Conservation (phyloP, 306 rosid genomes). For the Medicago ruthenica region DNA sequence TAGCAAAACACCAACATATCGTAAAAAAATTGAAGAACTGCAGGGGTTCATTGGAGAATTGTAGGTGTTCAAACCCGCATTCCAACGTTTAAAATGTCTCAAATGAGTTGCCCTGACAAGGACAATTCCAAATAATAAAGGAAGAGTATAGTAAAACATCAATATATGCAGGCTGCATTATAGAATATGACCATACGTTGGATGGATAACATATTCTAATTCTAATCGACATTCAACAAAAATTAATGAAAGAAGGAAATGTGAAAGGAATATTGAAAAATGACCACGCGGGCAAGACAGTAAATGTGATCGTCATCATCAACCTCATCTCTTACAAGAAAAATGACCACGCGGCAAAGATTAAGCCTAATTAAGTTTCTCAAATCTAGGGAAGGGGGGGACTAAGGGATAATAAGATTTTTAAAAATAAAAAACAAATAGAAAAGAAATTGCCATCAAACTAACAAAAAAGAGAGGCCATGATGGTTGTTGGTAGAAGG, state of each 20-base stretch:
- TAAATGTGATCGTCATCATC: conserved; percentile 47
- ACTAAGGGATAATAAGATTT: neutral
- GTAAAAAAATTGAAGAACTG: too few species aligned
- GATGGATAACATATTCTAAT: neutral
- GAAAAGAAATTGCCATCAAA: conserved; percentile 35
- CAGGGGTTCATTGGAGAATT: too few species aligned
- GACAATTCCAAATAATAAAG: too few species aligned
- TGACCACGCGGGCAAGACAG: conserved; percentile 15
- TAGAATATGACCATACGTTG: neutral
- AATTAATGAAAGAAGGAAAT: neutral
- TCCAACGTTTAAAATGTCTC: too few species aligned
- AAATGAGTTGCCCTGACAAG: too few species aligned
- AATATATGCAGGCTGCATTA: neutral
- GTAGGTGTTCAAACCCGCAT: too few species aligned
- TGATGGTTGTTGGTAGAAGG: neutral
- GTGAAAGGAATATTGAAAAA: conserved; percentile 21
- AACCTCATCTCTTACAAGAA: conserved; percentile 44
- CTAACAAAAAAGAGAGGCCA: conserved; percentile 18
- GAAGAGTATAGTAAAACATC: neutral
- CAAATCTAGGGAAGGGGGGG: conserved; percentile 37
- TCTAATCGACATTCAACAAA: neutral
- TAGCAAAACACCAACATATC: too few species aligned
- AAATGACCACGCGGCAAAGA: conserved; percentile 32
- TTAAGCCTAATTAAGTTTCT: conserved; percentile 50
- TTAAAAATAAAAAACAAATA: conserved; percentile 3